Evolutionary conservation across 441 rosid genomes (phyloP).

Genomic region (Jatropha multifida): DNA sequence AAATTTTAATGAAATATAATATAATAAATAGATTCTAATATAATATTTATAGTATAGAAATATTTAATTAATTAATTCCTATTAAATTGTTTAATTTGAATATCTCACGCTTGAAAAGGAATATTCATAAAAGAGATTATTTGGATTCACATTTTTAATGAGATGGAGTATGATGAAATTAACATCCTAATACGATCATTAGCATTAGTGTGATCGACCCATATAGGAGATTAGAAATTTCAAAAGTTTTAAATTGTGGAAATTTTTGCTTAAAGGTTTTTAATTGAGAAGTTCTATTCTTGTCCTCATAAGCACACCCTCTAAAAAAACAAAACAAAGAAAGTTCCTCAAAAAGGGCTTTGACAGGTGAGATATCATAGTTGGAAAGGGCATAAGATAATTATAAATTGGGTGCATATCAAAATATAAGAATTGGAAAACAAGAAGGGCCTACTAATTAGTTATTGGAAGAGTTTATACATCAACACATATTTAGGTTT

Average conservation of each 20-base stretch:
- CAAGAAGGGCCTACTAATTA: constrained; percentile 25
- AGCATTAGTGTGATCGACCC: constrained; percentile 17
- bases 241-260: background rate
- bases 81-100: too few species aligned
- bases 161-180: too few species aligned
- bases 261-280: background rate
- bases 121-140: too few species aligned
- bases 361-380: constrained; percentile 31
- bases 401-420: background rate
- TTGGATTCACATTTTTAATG: too few species aligned
- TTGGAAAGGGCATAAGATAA: constrained; percentile 26
- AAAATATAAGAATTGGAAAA: constrained; percentile 15
- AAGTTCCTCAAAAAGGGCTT: background rate
- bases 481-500: too few species aligned
- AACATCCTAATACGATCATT: constrained; percentile 11
- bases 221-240: background rate
- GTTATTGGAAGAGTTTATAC: constrained; percentile 17
- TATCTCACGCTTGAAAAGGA: too few species aligned
- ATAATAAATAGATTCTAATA: too few species aligned
- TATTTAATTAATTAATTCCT: too few species aligned
- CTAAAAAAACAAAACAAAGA: background rate
- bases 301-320: constrained; percentile 17
- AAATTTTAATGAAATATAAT: too few species aligned
- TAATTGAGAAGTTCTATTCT: background rate
- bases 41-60: too few species aligned